A percentile compares a stretch with the other conserved stretches of the same genome.
phyloP scores from a whole-genome alignment of 805 yeast genomes.

The Starmerella potacharoeniae region DNA sequence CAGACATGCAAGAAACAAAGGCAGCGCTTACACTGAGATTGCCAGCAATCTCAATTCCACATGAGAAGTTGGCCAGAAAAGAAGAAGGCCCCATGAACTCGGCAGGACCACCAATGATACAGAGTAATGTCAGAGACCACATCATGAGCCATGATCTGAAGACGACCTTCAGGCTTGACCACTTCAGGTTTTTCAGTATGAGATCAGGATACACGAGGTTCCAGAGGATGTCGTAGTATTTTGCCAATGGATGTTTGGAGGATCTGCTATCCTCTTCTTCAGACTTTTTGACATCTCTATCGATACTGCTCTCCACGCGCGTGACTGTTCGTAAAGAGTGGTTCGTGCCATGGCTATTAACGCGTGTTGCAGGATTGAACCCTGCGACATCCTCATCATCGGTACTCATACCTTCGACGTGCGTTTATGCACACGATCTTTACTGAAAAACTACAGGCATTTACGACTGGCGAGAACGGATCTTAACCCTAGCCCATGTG shows the following conservation, averaged over 20 bases:
- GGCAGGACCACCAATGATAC: conserved; percentile 15
- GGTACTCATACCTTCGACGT: not conserved
- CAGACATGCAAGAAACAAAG: conserved; percentile 15
- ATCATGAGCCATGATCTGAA: conserved; percentile 24
- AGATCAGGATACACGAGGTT: conserved; percentile 14
- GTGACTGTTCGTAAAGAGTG: not conserved
- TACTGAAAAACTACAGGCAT: too few species aligned
- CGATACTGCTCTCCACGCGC: not conserved
- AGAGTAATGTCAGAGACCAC: conserved; percentile 22
- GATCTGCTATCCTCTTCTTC: not conserved
- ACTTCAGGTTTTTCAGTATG: conserved; percentile 23
- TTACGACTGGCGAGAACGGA: not conserved
- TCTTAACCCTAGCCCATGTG: not conserved
- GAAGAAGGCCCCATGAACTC: conserved; percentile 25
- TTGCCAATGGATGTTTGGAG: not conserved
- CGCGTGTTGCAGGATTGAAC: not conserved
- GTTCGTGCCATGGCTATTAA: not conserved
- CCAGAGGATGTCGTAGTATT: not conserved
- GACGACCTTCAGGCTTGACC: conserved; percentile 18
- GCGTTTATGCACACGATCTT: not conserved
- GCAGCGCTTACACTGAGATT: conserved; percentile 21
- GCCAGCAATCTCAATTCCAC: conserved; percentile 24
- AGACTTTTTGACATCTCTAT: conserved; percentile 3
- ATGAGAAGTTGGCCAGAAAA: conserved; percentile 21
- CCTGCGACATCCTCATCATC: not conserved